Evolutionary conservation across 495 filamentous ascomycete genomes (phyloP).

Genomic region (Penicillium waksmanii): DNA sequence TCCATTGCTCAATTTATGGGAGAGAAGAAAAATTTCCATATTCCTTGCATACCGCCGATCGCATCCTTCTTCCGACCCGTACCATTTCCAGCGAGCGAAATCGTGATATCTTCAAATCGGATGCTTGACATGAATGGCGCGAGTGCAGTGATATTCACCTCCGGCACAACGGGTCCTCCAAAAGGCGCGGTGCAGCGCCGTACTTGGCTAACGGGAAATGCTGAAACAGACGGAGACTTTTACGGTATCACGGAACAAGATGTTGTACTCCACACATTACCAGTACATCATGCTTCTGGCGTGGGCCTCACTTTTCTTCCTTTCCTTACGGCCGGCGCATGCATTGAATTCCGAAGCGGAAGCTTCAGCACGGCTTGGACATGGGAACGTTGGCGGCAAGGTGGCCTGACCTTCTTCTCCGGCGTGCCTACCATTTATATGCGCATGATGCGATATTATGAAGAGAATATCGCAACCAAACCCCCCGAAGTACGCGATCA

Average conservation of each 20-base stretch:
- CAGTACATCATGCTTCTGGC: constrained; percentile 54
- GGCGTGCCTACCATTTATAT: constrained; percentile 57
- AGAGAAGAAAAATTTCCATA: constrained; percentile 20
- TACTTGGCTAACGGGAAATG: constrained; percentile 31
- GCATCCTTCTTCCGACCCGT: constrained; percentile 21
- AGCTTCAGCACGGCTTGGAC: constrained; percentile 51
- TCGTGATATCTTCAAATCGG: constrained; percentile 29
- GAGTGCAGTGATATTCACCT: constrained; percentile 44
- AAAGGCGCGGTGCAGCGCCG: constrained; percentile 48
- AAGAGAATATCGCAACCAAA: constrained; percentile 31
- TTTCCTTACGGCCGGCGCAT: constrained; percentile 43
- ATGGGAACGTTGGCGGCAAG: constrained; percentile 52
- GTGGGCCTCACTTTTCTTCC: constrained; percentile 52
- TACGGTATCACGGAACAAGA: constrained; percentile 33
- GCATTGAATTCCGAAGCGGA: constrained; percentile 51
- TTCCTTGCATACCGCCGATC: constrained; percentile 27
- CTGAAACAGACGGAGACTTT: constrained; percentile 32
- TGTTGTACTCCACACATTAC: constrained; percentile 43
- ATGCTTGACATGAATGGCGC: constrained; percentile 33
- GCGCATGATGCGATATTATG: constrained; percentile 52
- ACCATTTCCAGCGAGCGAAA: constrained; percentile 14
- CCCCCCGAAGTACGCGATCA: constrained; percentile 25
- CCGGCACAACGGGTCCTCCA: constrained; percentile 50
- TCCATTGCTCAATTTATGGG: constrained; percentile 21
- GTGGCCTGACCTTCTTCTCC: constrained; percentile 49